Base-by-base conservation (phyloP, 805 yeast species). In the Candida lessepsii region DNA sequence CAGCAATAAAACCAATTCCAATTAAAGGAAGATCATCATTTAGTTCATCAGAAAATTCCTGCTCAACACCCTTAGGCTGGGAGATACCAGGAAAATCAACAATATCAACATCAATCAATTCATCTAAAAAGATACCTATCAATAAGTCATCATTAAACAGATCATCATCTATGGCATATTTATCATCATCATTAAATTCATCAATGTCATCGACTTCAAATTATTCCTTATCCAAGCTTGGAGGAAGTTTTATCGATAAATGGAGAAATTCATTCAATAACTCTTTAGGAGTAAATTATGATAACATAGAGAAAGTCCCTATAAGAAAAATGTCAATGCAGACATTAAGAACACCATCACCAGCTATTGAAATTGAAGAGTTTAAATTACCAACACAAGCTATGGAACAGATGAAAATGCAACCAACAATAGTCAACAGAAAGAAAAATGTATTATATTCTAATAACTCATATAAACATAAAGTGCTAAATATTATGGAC, bases 51-150 rank as follows among this genome's bases (percentile, higher is more conserved):
- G 60, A 56, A 18, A 56, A 53, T 40, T 55, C 58, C 8, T 49
- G 48, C 21, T 62, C 70, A 0, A 44, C 51, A 3, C 54, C 66
- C 1, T 61, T 70, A 2, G 77, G 78, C 2, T 75, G 79, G 79
- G 76, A 70, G 40, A 70, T 73, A 11, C 71, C 73, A 1, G 53
- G 53, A 11, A 67, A 67, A 42, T 51, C 70, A n/a, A 39, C 54
- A 10, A 58, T 64, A 5, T 47, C 50, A 8, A 38, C 33, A 3
- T 31, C 44, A 2, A 28, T 43, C 7, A 35, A 35, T 10, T 36
- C 49, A 16, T 20, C 45, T 5, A 42, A 42, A 18, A 45, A 30
- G 8, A 45, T 47, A 7, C 48, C 49, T 14, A 35, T 37, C 19
- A 36, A 29, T 34, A 29, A 19, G 5, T 50, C 65, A 11, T 68